Conservation (phyloP, 192 early-diverging fungal species). For the Podila horticola region DNA sequence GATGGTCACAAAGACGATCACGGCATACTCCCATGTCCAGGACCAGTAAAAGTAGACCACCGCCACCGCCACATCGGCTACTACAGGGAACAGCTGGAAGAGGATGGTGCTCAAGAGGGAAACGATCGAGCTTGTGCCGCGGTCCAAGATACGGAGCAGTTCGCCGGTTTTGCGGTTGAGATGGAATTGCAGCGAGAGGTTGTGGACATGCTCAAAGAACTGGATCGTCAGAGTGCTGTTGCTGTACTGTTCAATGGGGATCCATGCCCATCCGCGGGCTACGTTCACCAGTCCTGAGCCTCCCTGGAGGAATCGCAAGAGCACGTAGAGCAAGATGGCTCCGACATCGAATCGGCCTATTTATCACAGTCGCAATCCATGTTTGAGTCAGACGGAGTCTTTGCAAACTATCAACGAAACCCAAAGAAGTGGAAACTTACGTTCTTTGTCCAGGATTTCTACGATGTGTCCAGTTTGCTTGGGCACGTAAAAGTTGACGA, state of each 20-base stretch:
- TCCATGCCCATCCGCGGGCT: constrained; percentile 89
- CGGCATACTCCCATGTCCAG: constrained; percentile 80
- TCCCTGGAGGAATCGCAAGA: constrained; percentile 80
- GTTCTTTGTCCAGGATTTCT: constrained; percentile 60
- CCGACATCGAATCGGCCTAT: constrained; percentile 59
- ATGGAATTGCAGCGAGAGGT: constrained; percentile 90
- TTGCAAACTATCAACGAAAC: background rate
- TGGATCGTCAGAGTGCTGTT: constrained; percentile 90
- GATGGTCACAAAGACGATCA: constrained; percentile 93
- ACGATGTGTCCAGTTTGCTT: constrained; percentile 87
- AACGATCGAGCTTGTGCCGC: constrained; percentile 78
- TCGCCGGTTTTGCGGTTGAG: constrained; percentile 96
- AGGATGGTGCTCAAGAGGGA: constrained; percentile 83
- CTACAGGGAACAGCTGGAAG: constrained; percentile 92
- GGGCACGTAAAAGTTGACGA: constrained; percentile 89
- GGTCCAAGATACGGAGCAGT: constrained; percentile 90
- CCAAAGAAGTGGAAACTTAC: constrained; percentile 4
- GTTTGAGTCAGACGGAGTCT: background rate
- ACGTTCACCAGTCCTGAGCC: constrained; percentile 81
- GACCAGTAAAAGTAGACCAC: constrained; percentile 72
- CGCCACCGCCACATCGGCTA: constrained; percentile 89
- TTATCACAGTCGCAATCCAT: background rate
- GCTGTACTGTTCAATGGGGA: constrained; percentile 93
- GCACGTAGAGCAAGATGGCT: constrained; percentile 68
- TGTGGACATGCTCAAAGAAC: constrained; percentile 92